Evolutionary conservation across 2,329 filamentous ascomycete genomes (phyloP), one percentile per base, ranked within the genome.

Genomic region (Alternaria brassicicola): DNA sequence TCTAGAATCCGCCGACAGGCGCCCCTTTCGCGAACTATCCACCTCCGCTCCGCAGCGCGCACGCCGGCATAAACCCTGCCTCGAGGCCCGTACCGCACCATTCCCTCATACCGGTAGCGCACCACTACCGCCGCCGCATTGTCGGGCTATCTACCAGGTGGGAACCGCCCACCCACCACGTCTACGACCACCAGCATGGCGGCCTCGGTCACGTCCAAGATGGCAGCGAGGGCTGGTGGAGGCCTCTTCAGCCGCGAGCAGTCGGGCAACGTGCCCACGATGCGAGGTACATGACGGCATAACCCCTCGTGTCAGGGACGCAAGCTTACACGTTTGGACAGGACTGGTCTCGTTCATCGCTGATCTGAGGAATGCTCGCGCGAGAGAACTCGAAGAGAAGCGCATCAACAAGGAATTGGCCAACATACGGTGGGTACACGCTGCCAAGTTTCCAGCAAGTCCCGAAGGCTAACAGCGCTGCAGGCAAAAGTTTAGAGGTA

Each of bases 321-420:
- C 33, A 55, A 57, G 55, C 67, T 70, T 35, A 72, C 61, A 48
- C 12, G 33, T 9, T 19, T 35, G 31, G 59, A 41, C 80, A 79
- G 94, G 95, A 26, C 84, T 99, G 68, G 95, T 99, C 46, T 96
- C 97, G 77, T 99, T 99, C 82, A 99, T 99, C 77, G 95, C 95
- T 62, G 95, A 99, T 78, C 79, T 99, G 72, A 85, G 95, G 76
- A 99, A 99, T 78, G 95, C 95, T 52, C 86, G 95, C 78, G 95
- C 96, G 45, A 87, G 96, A 62, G 95, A 99, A 78, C 82, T 99
- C 63, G 95, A 99, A 78, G 95, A 99, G 83, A 99, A 99, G 85
- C 87, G 95, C 76, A 98, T 99, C 82, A 99, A 99, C 80, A 99
- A 99, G 83, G 95, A 99, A 82, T 82, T 99, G 78, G 95, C 95